Percentiles rank a stretch among this genome's conserved stretches.
Conservation (phyloP, 257 asterid genomes). For the Petrea volubilis region DNA sequence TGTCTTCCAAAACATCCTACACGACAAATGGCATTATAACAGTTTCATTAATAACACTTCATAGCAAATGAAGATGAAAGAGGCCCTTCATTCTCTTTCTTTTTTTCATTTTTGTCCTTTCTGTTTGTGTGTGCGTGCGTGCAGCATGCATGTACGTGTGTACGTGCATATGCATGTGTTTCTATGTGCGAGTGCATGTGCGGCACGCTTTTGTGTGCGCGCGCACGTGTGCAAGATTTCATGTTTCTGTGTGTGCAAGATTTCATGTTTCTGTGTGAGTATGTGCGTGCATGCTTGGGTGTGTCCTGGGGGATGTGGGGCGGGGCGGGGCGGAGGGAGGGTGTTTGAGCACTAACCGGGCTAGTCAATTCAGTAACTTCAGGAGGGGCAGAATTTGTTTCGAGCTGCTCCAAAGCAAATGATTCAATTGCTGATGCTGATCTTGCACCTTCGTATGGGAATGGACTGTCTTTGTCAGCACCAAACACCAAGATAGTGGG, state of each 20-base stretch:
- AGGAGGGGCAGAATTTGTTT: constrained; percentile 79
- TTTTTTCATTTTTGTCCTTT: too few species aligned
- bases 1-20: constrained; percentile 91
- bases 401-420: constrained; percentile 90
- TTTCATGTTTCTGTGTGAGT: background rate
- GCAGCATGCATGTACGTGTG: too few species aligned
- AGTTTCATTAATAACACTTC: background rate
- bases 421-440: constrained; percentile 91
- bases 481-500: constrained; percentile 98
- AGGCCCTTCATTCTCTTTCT: too few species aligned
- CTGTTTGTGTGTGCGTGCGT: too few species aligned
- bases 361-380: constrained; percentile 91
- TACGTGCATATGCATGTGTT: too few species aligned
- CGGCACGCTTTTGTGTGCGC: too few species aligned
- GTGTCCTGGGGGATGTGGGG: too few species aligned
- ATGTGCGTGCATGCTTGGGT: background rate
- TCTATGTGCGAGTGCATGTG: too few species aligned
- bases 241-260: too few species aligned
- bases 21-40: constrained; percentile 11
- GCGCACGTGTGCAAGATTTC: too few species aligned
- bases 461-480: constrained; percentile 85
- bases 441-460: constrained; percentile 85
- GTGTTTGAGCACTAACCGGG: constrained; percentile 49
- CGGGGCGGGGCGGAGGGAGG: too few species aligned
- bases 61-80: background rate